phyloP scores from a whole-genome alignment of 257 asterid species.

The Fraxinus americana region DNA sequence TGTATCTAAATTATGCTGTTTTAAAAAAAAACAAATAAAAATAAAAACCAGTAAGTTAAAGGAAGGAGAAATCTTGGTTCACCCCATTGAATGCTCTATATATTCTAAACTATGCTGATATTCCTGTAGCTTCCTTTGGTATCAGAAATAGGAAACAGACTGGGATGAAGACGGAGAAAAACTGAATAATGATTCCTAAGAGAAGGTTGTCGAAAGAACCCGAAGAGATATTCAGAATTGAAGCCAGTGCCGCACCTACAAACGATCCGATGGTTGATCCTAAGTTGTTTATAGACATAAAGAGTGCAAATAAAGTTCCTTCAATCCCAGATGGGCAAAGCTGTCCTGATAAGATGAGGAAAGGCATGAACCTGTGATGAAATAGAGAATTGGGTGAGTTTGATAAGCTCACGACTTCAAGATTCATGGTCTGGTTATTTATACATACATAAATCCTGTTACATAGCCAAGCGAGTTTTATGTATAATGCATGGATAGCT shows the following conservation, averaged over 20 bases:
- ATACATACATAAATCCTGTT: not conserved
- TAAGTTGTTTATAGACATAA: conserved; percentile 91
- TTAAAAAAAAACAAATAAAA: conserved; percentile 5
- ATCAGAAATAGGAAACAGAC: conserved; percentile 67
- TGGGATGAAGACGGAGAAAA: conserved; percentile 67
- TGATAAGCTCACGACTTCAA: conserved; percentile 10
- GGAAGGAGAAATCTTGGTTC: not conserved
- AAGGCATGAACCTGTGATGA: conserved; percentile 88
- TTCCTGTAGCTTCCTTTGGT: conserved; percentile 86
- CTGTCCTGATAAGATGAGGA: conserved; percentile 91
- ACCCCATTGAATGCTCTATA: conserved; percentile 14
- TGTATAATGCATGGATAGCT: not conserved
- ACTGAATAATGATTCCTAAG: conserved; percentile 61
- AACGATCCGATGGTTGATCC: conserved; percentile 80
- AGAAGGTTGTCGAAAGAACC: conserved; percentile 80
- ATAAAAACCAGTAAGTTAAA: conserved; percentile 12
- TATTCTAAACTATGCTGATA: conserved; percentile 60
- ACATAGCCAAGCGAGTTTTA: not conserved
- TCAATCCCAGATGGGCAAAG: conserved; percentile 96
- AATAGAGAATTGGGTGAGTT: conserved; percentile 4
- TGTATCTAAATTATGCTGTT: conserved; percentile 25
- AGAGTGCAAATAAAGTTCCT: conserved; percentile 90
- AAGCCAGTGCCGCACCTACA: conserved; percentile 83
- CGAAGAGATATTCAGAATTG: conserved; percentile 75
- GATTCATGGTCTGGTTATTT: conserved; percentile 9